A percentile compares a stretch with the other conserved stretches of the same genome.
phyloP scores from a whole-genome alignment of 2,329 filamentous ascomycete genomes.

The Endoconidiophora laricicola region DNA sequence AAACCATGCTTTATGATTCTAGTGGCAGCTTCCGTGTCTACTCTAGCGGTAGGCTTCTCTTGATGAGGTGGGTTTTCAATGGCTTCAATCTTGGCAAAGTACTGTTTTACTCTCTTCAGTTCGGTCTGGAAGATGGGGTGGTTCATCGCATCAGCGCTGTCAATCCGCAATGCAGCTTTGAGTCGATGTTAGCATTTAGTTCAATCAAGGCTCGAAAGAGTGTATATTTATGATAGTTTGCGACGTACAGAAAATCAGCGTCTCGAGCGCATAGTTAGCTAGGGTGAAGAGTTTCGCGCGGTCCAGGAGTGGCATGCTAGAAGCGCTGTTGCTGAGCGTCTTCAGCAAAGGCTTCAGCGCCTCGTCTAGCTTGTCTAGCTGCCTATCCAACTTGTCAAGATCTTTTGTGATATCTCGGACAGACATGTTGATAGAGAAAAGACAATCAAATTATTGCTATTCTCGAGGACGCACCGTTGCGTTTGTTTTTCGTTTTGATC shows the following conservation, averaged over 20 bases:
- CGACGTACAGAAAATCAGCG: constrained; percentile 62
- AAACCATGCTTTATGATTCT: constrained; percentile 72
- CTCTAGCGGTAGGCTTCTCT: constrained; percentile 26
- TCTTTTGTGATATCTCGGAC: constrained; percentile 45
- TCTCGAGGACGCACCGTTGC: background rate
- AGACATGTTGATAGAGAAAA: constrained; percentile 20
- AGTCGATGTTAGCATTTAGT: constrained; percentile 17
- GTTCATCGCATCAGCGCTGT: constrained; percentile 63
- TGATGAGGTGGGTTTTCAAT: constrained; percentile 42
- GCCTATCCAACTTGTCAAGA: constrained; percentile 56
- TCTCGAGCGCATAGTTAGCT: constrained; percentile 76
- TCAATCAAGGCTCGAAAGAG: too few relatives aligned
- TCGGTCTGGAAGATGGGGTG: constrained; percentile 68
- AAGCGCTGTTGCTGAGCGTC: constrained; percentile 49
- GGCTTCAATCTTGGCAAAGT: constrained; percentile 79
- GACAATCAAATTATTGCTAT: background rate
- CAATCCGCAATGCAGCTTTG: constrained; percentile 54
- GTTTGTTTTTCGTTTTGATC: background rate
- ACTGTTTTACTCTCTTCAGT: constrained; percentile 71
- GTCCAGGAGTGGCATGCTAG: constrained; percentile 78
- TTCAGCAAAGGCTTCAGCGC: constrained; percentile 57
- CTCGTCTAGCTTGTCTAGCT: constrained; percentile 65
- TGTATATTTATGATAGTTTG: background rate
- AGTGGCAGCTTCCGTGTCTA: constrained; percentile 62
- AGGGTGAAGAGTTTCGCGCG: constrained; percentile 89